Conservation (phyloP, 805 yeast species). For the Ogataea saltuana region DNA sequence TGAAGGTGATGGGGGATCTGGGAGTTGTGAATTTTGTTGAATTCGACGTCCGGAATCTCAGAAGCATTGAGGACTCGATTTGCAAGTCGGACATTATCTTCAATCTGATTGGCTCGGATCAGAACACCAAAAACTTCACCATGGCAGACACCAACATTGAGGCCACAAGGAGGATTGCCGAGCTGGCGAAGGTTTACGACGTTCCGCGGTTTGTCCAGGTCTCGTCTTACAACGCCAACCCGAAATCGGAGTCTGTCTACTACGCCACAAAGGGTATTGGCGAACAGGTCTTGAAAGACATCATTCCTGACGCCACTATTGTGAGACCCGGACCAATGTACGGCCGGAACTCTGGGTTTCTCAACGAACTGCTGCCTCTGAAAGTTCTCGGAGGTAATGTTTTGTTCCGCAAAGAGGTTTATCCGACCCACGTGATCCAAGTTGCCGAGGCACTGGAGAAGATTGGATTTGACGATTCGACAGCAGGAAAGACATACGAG, state of each 20-base stretch:
- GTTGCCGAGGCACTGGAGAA: constrained; percentile 77
- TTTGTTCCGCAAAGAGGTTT: constrained; percentile 61
- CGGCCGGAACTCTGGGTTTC: constrained; percentile 71
- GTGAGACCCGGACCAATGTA: constrained; percentile 83
- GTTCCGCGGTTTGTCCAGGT: constrained; percentile 79
- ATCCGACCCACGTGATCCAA: constrained; percentile 76
- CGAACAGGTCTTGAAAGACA: constrained; percentile 68
- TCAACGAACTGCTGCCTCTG: constrained; percentile 59
- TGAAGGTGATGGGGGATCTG: constrained; percentile 81
- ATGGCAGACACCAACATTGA: constrained; percentile 85
- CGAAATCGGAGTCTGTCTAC: constrained; percentile 65
- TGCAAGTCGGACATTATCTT: constrained; percentile 80
- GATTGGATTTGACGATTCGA: constrained; percentile 79
- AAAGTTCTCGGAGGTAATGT: constrained; percentile 64
- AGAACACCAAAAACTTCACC: constrained; percentile 73
- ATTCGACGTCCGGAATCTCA: constrained; percentile 75
- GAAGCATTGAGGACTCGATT: constrained; percentile 74
- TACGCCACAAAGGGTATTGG: constrained; percentile 79
- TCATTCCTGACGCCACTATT: constrained; percentile 73
- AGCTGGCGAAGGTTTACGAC: constrained; percentile 65
- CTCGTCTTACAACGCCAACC: constrained; percentile 74
- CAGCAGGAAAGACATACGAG: constrained; percentile 75
- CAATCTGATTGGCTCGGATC: constrained; percentile 77
- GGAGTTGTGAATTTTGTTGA: constrained; percentile 86
- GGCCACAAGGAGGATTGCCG: constrained; percentile 73